A percentile compares a stretch with the other conserved stretches of the same genome.
Evolutionary conservation across 148 eudicot genomes (phyloP).

Genomic region (Drosera capensis): DNA sequence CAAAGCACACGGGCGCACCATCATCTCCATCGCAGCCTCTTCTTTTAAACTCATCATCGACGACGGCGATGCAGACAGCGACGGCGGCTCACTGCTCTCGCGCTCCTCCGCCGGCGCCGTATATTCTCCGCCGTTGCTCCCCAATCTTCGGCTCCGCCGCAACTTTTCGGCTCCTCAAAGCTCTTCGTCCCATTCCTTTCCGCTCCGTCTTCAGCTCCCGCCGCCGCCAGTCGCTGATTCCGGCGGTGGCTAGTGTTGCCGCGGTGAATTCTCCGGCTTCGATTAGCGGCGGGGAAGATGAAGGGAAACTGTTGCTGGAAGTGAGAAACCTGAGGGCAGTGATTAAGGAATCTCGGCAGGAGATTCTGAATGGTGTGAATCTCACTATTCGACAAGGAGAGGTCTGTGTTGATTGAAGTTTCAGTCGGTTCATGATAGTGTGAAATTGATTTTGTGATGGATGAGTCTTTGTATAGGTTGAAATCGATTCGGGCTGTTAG

Average conservation of each 20-base stretch:
- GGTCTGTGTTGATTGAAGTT: conserved; percentile 19
- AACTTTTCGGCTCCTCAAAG: no score
- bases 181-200: no score
- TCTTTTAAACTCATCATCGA: no score
- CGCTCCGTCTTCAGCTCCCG: conserved; percentile 7
- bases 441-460: not conserved
- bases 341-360: conserved; percentile 42
- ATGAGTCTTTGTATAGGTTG: not conserved
- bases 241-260: conserved; percentile 19
- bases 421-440: not conserved
- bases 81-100: no score
- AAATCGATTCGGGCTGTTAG: no score
- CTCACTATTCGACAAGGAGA: conserved; percentile 76
- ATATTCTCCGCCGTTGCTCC: no score
- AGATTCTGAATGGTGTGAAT: conserved; percentile 67
- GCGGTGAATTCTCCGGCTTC: conserved; percentile 38
- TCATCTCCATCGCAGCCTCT: no score
- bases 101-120: no score
- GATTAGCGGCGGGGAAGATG: conserved; percentile 14
- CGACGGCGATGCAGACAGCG: no score
- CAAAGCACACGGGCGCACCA: no score
- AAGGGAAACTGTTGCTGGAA: conserved; percentile 46
- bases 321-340: conserved; percentile 75
- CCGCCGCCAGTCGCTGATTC: conserved; percentile 1
- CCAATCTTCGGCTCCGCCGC: no score